Base-by-base conservation (phyloP, 306 rosid species). In the Quercus gilva region DNA sequence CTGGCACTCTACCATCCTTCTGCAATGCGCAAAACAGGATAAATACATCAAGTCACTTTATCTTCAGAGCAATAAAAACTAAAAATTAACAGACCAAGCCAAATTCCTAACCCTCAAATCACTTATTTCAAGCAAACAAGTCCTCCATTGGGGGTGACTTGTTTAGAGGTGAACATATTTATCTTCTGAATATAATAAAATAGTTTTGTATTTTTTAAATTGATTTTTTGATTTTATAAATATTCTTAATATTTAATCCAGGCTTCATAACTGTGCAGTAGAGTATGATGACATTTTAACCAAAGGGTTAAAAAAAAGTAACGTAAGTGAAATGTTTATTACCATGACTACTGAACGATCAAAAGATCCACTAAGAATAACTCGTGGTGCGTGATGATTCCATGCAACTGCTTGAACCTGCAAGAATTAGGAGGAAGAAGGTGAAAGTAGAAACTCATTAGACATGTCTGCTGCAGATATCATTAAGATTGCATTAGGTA, bases 391-490 rank as follows among this genome's bases (percentile, higher is more conserved):
- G 75, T 84, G 85, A 79, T 84, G 73, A 89, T 93, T 92, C 98
- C 98, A 95, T 69, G 97, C 99, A 65, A 95, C 90, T 25, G 94
- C 93, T 81, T 95, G 98, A 87, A 95, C 99, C 99, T 94, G 90
- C 73, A 74, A 82, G 73, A 78, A 89, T 76, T 31, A 85, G 49
- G 29, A 26, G 5, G 63, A 64, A 28, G 63, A 78, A 61, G 57
- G 76, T 45, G 60, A 83, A 77, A 26, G n/a, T 69, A 78, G 65
- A 82, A 78, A 81, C 74, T 55, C 73, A 75, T 78, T 82, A 70
- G 33, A 21, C 51, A 31, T 19, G 21, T 29, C 71, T 18, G 21
- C 15, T 17, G 71, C 5, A 26, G 19, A 61, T 17, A 17, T 65
- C 25, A 3, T 31, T 65, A 6, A 31, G 49, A 65, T 31, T 61